Evolutionary conservation across 2,329 filamentous ascomycete species (phyloP), one percentile per base, ranked within the genome.

Genomic region (Penicillium sp.): DNA sequence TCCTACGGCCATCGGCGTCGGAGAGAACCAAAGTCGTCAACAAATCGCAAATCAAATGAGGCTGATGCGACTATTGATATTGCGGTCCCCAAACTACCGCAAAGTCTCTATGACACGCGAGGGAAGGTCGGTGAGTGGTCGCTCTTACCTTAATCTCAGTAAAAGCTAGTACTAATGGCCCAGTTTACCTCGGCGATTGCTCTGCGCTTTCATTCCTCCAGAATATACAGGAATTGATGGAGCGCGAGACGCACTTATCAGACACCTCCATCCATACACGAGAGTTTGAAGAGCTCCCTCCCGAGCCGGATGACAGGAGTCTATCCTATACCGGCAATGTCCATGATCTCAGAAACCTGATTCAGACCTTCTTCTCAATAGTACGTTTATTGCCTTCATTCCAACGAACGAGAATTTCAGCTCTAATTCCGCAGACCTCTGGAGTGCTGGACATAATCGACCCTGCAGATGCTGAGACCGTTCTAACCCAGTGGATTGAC

Each of bases 1-100:
- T 53, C 50, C 8, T 53, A 53, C n/a, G 50, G 50, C 30, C 50
- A 53, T 23, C 30, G 50, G 31, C 50, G 31, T 3, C 30, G 30
- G 11, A 7, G 50, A 41, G 7, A 31, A 30, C 21, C 19, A 6
- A 51, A 51, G 15, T 11, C 26, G 30, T 3, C 23, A 48, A 5
- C 13, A 15, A 13, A 13, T 41, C 3, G 8, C 35, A 41, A 41
- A 3, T 5, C 35, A 17, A 17, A 41, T 3, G 35, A 41, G 35
- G 11, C 35, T 5, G 35, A 41, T 41, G 35, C 9, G 13, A 15
- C 15, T 41, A 41, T 41, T 15, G 35, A 41, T 11, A 41, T 41
- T 17, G 9, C 35, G 2, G 35, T 41, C 4, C 35, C 35, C 5
- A 41, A 15, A 3, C 35, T 41, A 15, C 35, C 35, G 13, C 35